Evolutionary conservation across 2,329 filamentous ascomycete species (phyloP), one percentile per base, ranked within the genome.

Genomic region (Fusarium sp.): DNA sequence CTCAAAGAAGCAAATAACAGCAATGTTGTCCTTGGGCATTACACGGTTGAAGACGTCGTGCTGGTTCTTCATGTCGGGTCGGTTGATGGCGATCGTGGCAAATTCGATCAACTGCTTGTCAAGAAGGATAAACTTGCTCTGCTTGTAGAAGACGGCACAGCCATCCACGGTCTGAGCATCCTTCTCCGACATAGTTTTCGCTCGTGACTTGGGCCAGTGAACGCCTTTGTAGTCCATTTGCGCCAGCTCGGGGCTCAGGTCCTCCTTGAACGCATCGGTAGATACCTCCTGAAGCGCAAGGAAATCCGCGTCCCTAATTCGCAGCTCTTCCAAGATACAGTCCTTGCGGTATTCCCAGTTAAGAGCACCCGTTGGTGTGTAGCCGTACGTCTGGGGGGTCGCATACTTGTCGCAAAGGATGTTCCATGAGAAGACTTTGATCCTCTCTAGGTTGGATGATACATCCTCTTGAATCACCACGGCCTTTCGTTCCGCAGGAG

Each of bases 11-110:
- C 91, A 88, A 43, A 97, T 87, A 43, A 97, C 90, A 13, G 91
- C 95, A 76, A 99, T 97, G 74, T 98, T 94, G 81, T 99, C 95
- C 78, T 95, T 92, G 60, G 94, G 93, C 95, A 97, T 98, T 59
- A 99, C 91, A 26, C 95, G 91, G 76, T 99, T 99, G 84, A 97
- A 98, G 54, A 98, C 94, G 72, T 99, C 95, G 73, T 96, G 92
- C 72, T 96, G 92, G 53, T 93, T 92, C 79, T 98, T 98, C 87
- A 97, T 97, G 74, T 98, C 95, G 3, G 93, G 92, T 65, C 95
- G 85, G 74, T 96, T 95, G 77, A 99, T 97, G 65, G 94, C 94
- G 53, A 92, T 91, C 57, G 92, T 90, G 34, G 91, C 89, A 74
- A 97, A 97, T 76, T 97, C 93, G 71, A 99, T 90, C 63, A 97